Evolutionary conservation across 163 green algal species (phyloP).

Genomic region (Dunaliella salina): DNA sequence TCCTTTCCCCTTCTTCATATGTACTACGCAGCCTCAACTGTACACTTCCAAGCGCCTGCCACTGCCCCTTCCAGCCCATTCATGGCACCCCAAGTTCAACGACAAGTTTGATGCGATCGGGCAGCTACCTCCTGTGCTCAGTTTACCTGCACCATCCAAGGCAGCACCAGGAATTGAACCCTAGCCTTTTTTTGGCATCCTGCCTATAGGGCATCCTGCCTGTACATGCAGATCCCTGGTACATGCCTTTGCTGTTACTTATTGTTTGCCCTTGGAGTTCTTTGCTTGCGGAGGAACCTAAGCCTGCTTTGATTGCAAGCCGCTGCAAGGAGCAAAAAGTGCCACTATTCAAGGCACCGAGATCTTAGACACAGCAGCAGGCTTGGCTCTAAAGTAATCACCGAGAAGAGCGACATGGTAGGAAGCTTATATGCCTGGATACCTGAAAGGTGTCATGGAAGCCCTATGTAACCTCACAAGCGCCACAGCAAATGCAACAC

Average conservation of each 20-base stretch:
- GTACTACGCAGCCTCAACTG: constrained; percentile 42
- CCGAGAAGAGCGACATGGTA: too few relatives aligned
- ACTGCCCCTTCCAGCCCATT: constrained; percentile 47
- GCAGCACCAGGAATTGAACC: background rate
- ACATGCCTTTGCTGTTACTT: background rate
- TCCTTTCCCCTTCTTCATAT: background rate
- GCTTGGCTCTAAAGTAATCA: too few relatives aligned
- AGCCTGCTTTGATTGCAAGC: too few relatives aligned
- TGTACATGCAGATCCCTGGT: background rate
- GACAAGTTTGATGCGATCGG: constrained; percentile 41
- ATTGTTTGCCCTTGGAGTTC: background rate
- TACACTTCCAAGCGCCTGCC: constrained; percentile 44
- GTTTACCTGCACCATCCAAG: background rate
- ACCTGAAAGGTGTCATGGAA: too few relatives aligned
- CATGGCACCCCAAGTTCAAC: constrained; percentile 49
- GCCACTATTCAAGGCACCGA: too few relatives aligned
- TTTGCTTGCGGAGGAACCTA: background rate
- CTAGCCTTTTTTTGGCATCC: too few relatives aligned
- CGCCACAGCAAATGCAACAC: too few relatives aligned
- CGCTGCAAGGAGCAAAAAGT: too few relatives aligned
- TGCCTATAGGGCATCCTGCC: background rate
- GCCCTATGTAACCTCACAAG: too few relatives aligned
- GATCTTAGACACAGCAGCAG: too few relatives aligned
- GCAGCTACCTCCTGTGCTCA: background rate
- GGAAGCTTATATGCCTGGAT: too few relatives aligned